Evolutionary conservation across 2,329 filamentous ascomycete genomes (phyloP), one percentile per base, ranked within the genome.

Genomic region (Beauveria asiatica): DNA sequence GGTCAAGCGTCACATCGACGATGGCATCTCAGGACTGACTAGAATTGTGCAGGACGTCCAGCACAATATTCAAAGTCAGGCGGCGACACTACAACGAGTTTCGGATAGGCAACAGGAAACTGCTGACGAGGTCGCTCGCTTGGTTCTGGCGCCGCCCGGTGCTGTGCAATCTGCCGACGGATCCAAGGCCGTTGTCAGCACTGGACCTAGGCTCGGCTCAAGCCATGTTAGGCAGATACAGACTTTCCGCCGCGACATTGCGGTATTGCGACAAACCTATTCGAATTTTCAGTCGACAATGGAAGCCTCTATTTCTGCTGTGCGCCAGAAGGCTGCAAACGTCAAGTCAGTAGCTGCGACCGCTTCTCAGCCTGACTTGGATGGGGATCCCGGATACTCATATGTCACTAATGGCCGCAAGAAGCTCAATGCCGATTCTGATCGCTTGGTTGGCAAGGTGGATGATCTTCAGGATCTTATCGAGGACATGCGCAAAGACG

Each of bases 401-500:
- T 94, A 97, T 68, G 90, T 99, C 65, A 87, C 89, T 65, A 83
- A 80, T 41, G 93, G 93, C 53, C 95, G 96, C 72, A 96, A 96
- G 74, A 83, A 87, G 62, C 84, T 99, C 62, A 89, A 88, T 55
- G 81, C 87, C 27, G 93, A 97, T 70, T 96, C 91, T 0, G 93
- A 97, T 72, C 87, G 86, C 64, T 86, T 99, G 60, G 92, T 99
- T 65, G 88, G 85, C 66, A 88, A 91, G 69, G 94, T 99, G 11
- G 94, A 99, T 70, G 93, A 97, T 69, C 82, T 99, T n/a, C 94
- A 97, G 75, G 94, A 99, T 72, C 80, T 94, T 59, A 90, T 99
- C 21, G 94, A 99, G 73, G 94, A 99, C 70, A 82, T 99, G 48
- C 91, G 94, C 63, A 97, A 99, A 76, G 94, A 99, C 70, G 94